Base-by-base conservation (phyloP, 1,139 yeast species). In the Hanseniaspora uvarum region DNA sequence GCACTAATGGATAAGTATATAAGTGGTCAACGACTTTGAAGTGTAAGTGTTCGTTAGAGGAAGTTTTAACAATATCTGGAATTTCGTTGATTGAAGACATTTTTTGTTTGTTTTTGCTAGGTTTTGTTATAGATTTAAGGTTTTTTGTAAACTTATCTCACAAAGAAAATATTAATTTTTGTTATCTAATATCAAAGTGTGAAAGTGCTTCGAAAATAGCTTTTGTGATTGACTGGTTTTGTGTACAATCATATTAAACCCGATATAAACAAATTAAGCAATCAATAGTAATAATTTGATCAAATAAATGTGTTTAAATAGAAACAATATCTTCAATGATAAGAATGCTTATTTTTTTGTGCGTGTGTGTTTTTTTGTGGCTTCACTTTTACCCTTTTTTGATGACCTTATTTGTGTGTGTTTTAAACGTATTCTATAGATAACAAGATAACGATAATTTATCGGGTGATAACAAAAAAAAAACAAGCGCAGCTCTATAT, bases 1-100 rank as follows among this genome's bases (percentile, higher is more conserved):
- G 67, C 1, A 70, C 71, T 56, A 74, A 62, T 10, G 78, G 77
- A 56, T 71, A 74, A 2, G 65, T 58, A 55, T 65, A 65, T 44
- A 74, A 54, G 56, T 70, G 73, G 8, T 65, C 60, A 55, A 68
- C 61, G 18, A 69, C 62, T 47, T 64, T 11, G 60, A 41, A 56
- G 53, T 44, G 43, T 36, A 21, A 43, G 54, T 57, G 30, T 40
- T 46, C 43, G 37, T 36, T 52, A 8, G 49, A 53, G n/a, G 54
- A 44, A 36, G 55, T 50, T 23, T 45, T 47, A 34, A 50, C 50
- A 23, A 51, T 57, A 11, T 46, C 51, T n/a, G 54, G 56, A 14
- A 36, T 46, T 43, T 55, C 59, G 26, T 8, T 31, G 2, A 52
- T 52, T 7, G 46, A 31, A 30, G 47, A 40, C 54, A 44, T 51